Percentiles rank a stretch among this genome's conserved stretches.
Conservation (phyloP, 257 asterid genomes). For the Capsicum pubescens region DNA sequence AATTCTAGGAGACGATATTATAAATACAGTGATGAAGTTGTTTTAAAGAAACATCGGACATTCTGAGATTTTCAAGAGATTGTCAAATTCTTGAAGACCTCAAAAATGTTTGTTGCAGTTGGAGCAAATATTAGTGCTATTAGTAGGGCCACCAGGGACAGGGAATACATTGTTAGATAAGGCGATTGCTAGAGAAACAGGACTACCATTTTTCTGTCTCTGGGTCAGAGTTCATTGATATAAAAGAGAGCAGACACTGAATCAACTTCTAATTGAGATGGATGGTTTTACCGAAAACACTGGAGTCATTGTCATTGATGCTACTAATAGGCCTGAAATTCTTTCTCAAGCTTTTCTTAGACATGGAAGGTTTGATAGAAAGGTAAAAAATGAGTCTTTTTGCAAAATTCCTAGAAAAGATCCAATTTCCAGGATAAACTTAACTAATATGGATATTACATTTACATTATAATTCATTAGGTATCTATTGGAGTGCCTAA, state of each 20-base stretch:
- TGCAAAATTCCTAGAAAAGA: background rate
- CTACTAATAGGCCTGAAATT: conserved; percentile 71
- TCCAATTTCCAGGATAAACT: background rate
- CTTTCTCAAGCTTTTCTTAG: conserved; percentile 73
- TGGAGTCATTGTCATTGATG: conserved; percentile 69
- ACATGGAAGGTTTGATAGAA: conserved; percentile 75
- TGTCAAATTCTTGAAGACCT: conserved; percentile 61
- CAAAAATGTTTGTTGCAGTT: conserved; percentile 65
- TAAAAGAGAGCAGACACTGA: conserved; percentile 74
- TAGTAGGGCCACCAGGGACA: conserved; percentile 74
- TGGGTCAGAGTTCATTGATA: conserved; percentile 80
- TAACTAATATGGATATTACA: background rate
- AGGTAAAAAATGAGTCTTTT: conserved; percentile 36
- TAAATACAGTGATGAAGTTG: no score
- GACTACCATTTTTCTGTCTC: conserved; percentile 71
- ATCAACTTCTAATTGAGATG: conserved; percentile 72
- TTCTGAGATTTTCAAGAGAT: conserved; percentile 54
- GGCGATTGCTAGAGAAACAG: conserved; percentile 79
- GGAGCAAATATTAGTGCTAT: conserved; percentile 60
- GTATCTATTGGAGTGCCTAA: conserved; percentile 67
- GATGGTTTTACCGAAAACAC: conserved; percentile 64
- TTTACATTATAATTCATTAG: conserved; percentile 35
- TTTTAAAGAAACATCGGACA: no score
- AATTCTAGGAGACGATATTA: no score
- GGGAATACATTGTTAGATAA: conserved; percentile 74